These are phyloP conservation scores for Sophora flavescens DNA, from an alignment of 306 rosid genomes.

Conservation along the genomic window DNA sequence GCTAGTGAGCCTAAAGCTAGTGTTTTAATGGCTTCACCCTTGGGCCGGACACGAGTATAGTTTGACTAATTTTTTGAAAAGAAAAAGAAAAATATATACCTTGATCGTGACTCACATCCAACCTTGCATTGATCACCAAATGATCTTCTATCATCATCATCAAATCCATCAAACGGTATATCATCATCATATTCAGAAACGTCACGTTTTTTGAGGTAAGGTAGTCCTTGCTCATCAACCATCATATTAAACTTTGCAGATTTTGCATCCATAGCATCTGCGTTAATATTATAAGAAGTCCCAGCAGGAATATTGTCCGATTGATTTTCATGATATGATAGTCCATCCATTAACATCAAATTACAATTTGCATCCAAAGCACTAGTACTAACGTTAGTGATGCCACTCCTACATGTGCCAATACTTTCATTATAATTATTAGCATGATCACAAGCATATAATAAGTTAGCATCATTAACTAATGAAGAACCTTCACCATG, in stretches of 20 bases:
- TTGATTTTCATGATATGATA: neutral
- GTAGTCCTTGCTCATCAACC: slow-evolving; percentile 13
- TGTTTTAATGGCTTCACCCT: no score
- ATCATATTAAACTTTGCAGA: slow-evolving; percentile 28
- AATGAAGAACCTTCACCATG: neutral
- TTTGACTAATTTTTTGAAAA: no score
- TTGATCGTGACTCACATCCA: slow-evolving; percentile 44
- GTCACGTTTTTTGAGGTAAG: slow-evolving; percentile 43
- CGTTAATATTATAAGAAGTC: slow-evolving; percentile 34
- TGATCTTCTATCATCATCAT: slow-evolving; percentile 52
- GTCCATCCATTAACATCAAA: neutral
- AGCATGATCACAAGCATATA: slow-evolving; percentile 6
- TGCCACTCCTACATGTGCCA: neutral
- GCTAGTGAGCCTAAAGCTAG: no score
- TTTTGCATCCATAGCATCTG: slow-evolving; percentile 30
- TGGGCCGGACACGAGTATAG: no score
- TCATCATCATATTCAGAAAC: slow-evolving; percentile 42
- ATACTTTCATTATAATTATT: slow-evolving; percentile 18
- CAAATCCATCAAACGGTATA: slow-evolving; percentile 48
- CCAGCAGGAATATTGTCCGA: neutral
- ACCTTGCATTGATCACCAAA: slow-evolving; percentile 45
- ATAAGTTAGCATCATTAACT: neutral
- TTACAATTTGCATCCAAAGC: neutral
- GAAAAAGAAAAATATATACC: slow-evolving; percentile 21
- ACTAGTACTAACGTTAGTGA: no score